Conservation (phyloP, 1,284 basidiomycete species). For the Pyrrhoderma noxium region DNA sequence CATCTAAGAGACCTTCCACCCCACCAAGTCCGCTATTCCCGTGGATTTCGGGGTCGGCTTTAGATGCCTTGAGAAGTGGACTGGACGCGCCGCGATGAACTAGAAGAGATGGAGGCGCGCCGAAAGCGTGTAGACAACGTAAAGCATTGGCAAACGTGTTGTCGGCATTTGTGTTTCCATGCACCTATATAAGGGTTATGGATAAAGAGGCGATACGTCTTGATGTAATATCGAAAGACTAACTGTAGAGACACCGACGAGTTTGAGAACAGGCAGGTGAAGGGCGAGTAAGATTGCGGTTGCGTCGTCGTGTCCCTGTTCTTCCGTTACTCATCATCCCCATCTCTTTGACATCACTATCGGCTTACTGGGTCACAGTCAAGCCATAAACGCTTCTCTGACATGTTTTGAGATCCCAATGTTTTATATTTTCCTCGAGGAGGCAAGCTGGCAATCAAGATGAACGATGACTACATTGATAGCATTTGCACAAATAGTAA, state of each 20-base stretch:
- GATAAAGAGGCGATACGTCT: not conserved
- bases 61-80: conserved; percentile 47
- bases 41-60: conserved; percentile 68
- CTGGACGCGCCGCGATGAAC: conserved; percentile 62
- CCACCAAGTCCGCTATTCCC: conserved; percentile 74
- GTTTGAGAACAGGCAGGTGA: conserved; percentile 51
- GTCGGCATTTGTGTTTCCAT: conserved; percentile 64
- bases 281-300: conserved; percentile 71
- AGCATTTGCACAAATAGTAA: too few relatives aligned
- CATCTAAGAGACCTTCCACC: conserved; percentile 60
- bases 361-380: conserved; percentile 48
- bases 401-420: conserved; percentile 2
- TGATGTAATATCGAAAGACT: conserved; percentile 18
- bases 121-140: conserved; percentile 63
- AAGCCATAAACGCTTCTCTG: conserved; percentile 36
- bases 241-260: conserved; percentile 78
- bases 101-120: conserved; percentile 44
- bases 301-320: conserved; percentile 80
- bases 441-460: too few relatives aligned
- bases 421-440: too few relatives aligned
- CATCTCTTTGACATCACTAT: not conserved
- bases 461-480: too few relatives aligned
- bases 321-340: conserved; percentile 1
- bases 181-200: conserved; percentile 36
- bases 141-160: conserved; percentile 68